Conservation (phyloP, 2,329 filamentous ascomycete genomes). For the Ceratocystis papillata region DNA sequence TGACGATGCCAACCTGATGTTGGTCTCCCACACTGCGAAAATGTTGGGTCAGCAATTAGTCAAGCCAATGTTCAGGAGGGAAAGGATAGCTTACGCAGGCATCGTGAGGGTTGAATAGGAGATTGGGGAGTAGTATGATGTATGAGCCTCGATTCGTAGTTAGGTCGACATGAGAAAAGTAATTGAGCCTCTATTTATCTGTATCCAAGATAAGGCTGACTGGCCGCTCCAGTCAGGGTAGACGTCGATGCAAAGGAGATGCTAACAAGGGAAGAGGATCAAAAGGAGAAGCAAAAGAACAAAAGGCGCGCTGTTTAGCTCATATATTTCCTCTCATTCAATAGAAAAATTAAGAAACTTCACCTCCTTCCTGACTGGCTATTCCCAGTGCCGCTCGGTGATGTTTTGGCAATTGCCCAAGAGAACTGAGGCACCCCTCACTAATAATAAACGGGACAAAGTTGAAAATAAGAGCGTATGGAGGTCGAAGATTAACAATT, state of each 20-base stretch:
- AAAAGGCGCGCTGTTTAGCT: not conserved
- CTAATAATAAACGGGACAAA: not conserved
- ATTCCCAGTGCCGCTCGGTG: not conserved
- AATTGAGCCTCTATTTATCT: not conserved
- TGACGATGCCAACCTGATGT: constrained; percentile 48
- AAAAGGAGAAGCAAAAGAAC: constrained; percentile 7
- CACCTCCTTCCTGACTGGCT: not conserved
- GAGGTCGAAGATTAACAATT: not conserved
- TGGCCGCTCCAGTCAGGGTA: not conserved
- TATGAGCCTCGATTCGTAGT: not conserved
- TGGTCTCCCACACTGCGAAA: constrained; percentile 55
- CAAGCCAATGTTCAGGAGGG: constrained; percentile 21
- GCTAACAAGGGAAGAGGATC: constrained; percentile 1
- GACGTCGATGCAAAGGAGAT: not conserved
- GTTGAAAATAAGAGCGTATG: not conserved
- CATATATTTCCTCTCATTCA: not conserved
- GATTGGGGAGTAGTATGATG: constrained; percentile 4
- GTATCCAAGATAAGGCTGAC: constrained; percentile 5
- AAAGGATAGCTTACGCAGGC: constrained; percentile 35
- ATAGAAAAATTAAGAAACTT: not conserved
- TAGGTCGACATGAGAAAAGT: not conserved
- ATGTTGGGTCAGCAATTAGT: constrained; percentile 20
- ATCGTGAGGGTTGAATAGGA: constrained; percentile 29
- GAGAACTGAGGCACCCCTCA: not conserved
- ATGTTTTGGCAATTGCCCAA: constrained; percentile 5